Evolutionary conservation across 208 protist species (phyloP).

Genomic region (Endotrypanum monterogeii): DNA sequence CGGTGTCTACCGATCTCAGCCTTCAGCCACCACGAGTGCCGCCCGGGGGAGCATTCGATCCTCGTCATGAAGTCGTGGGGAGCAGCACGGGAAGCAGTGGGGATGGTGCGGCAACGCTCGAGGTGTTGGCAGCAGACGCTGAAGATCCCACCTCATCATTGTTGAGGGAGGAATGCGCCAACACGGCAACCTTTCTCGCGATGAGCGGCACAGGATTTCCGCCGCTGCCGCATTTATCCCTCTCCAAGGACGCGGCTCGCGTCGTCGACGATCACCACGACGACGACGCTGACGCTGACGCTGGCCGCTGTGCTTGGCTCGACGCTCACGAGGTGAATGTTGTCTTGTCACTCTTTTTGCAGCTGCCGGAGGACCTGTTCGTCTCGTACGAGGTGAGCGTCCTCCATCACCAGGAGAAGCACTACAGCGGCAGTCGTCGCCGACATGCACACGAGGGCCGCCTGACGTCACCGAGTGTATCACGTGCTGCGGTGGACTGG

Average conservation of each 20-base stretch:
- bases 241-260: not conserved
- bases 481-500: constrained; percentile 13
- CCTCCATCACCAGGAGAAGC: constrained; percentile 8
- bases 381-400: constrained; percentile 69
- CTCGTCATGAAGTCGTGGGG: not conserved
- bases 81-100: not conserved
- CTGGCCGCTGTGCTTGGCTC: constrained; percentile 19
- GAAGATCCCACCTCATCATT: not conserved
- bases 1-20: not conserved
- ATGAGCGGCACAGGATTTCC: constrained; percentile 5
- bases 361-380: constrained; percentile 69
- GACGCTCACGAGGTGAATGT: constrained; percentile 36
- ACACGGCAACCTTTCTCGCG: not conserved
- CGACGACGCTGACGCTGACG: constrained; percentile 7
- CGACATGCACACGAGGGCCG: not conserved
- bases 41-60: not conserved
- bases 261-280: not conserved
- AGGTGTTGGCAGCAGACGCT: not conserved
- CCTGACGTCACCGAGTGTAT: not conserved
- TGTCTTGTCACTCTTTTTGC: constrained; percentile 52
- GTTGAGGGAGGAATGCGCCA: not conserved
- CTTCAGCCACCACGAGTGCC: not conserved
- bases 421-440: not conserved
- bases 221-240: not conserved
- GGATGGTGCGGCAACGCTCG: not conserved